A percentile compares a stretch with the other conserved stretches of the same genome.
phyloP scores from a whole-genome alignment of 805 yeast species.

The Lachancea kluyveri region DNA sequence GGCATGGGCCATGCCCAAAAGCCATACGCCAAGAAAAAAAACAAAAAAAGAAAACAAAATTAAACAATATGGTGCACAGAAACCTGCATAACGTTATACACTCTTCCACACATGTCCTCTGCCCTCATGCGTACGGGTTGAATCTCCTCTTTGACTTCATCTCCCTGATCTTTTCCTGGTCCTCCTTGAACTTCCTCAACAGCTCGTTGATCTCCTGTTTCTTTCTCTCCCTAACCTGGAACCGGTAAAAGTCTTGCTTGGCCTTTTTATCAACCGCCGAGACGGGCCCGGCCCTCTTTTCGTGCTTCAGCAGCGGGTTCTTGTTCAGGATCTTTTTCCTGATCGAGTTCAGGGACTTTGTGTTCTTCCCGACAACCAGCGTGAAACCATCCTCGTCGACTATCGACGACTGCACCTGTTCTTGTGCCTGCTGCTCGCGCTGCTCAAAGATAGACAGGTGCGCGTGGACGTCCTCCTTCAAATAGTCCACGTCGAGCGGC shows the following conservation, averaged over 20 bases:
- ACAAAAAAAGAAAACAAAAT: no score
- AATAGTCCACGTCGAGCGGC: slow-evolving; percentile 41
- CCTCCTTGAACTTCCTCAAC: slow-evolving; percentile 77
- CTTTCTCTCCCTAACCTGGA: slow-evolving; percentile 91
- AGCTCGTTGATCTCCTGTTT: slow-evolving; percentile 88
- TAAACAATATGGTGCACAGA: no score
- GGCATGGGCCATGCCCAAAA: no score
- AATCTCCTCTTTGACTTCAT: slow-evolving; percentile 80
- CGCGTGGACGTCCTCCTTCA: slow-evolving; percentile 52
- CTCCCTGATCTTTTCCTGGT: slow-evolving; percentile 74
- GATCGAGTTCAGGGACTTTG: slow-evolving; percentile 56
- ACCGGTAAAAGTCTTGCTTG: slow-evolving; percentile 88
- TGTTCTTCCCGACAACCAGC: slow-evolving; percentile 77
- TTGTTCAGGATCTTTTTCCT: slow-evolving; percentile 29
- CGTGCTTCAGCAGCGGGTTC: slow-evolving; percentile 30
- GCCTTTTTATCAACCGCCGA: slow-evolving; percentile 55
- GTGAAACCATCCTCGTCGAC: slow-evolving; percentile 96
- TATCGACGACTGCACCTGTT: slow-evolving; percentile 46
- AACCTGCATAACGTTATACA: no score
- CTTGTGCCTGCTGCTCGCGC: slow-evolving; percentile 58
- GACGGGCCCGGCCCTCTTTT: slow-evolving; percentile 16
- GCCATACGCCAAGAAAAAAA: no score
- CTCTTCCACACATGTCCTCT: no score
- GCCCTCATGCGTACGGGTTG: slow-evolving; percentile 66
- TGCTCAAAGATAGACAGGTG: slow-evolving; percentile 62